A percentile compares a stretch with the other conserved stretches of the same genome.
These are phyloP conservation scores for Begonia peltatifolia DNA, from an alignment of 306 rosid species.

Conservation along the genomic window DNA sequence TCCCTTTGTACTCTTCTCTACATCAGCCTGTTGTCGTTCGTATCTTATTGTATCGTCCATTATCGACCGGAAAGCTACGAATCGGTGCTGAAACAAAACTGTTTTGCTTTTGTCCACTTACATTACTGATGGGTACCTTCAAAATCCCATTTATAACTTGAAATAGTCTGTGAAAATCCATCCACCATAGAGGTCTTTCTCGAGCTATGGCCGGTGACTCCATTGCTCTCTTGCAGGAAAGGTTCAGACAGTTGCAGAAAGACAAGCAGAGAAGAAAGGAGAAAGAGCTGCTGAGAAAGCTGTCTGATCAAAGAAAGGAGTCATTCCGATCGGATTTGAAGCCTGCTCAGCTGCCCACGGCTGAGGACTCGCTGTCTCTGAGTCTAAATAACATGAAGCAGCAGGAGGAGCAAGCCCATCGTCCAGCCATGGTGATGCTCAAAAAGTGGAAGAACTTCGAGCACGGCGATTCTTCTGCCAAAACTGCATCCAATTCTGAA, in stretches of 20 bases:
- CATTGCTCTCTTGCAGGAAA: conserved; percentile 86
- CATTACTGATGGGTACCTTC: conserved; percentile 25
- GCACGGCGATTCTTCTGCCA: conserved; percentile 21
- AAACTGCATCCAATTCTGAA: conserved; percentile 33
- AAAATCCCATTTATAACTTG: no score
- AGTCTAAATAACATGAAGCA: conserved; percentile 27
- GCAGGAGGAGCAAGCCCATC: conserved; percentile 21
- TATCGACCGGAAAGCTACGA: conserved; percentile 14
- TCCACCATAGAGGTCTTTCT: no score
- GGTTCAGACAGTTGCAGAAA: conserved; percentile 87
- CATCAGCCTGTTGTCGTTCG: conserved; percentile 43
- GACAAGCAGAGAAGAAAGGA: conserved; percentile 81
- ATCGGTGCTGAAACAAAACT: conserved; percentile 14
- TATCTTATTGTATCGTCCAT: conserved; percentile 28
- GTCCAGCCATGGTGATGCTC: neutral
- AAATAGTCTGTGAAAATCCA: no score
- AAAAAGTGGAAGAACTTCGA: conserved; percentile 9
- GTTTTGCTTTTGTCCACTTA: conserved; percentile 23
- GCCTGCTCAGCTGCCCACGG: conserved; percentile 7
- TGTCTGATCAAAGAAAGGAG: conserved; percentile 17
- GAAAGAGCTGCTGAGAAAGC: conserved; percentile 38
- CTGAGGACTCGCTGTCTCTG: conserved; percentile 45
- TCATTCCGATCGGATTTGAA: neutral
- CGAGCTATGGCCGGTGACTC: conserved; percentile 44
- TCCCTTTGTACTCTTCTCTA: conserved; percentile 38